These are phyloP conservation scores for Schizochytrium sp. DNA, from an alignment of 108 stramenopile species.

Conservation along the genomic window DNA sequence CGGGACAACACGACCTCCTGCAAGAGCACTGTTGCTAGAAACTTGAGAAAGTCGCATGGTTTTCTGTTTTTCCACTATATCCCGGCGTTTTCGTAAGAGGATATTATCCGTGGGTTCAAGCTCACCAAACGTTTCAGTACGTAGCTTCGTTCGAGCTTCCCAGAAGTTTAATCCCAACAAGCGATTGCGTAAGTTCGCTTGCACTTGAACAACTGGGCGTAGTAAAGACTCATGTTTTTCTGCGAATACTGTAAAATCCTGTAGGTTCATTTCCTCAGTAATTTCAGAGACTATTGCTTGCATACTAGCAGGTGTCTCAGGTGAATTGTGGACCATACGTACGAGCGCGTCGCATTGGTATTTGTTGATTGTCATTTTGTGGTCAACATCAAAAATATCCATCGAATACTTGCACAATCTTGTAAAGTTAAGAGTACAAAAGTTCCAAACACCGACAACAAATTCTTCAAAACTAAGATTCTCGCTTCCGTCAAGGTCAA, in stretches of 20 bases:
- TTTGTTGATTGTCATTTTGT: background rate
- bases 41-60: background rate
- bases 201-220: slow-evolving; percentile 10
- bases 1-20: background rate
- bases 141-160: background rate
- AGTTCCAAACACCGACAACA: slow-evolving; percentile 48
- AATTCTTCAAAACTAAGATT: slow-evolving; percentile 46
- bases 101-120: slow-evolving; percentile 39
- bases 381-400: slow-evolving; percentile 29
- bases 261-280: background rate
- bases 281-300: too few relatives aligned
- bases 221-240: background rate
- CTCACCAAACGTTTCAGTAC: slow-evolving; percentile 48
- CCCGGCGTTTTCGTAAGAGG: background rate
- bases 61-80: background rate
- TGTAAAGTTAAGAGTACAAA: slow-evolving; percentile 14
- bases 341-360: slow-evolving; percentile 39
- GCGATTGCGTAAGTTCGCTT: background rate
- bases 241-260: background rate
- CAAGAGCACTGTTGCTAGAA: background rate
- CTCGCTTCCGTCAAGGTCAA: slow-evolving; percentile 30
- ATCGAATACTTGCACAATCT: slow-evolving; percentile 11
- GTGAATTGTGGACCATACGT: slow-evolving; percentile 1
- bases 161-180: slow-evolving; percentile 24
- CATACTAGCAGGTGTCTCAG: background rate